Evolutionary conservation across 768 basidiomycete genomes (phyloP).

Genomic region (Lactifluus echinatus): DNA sequence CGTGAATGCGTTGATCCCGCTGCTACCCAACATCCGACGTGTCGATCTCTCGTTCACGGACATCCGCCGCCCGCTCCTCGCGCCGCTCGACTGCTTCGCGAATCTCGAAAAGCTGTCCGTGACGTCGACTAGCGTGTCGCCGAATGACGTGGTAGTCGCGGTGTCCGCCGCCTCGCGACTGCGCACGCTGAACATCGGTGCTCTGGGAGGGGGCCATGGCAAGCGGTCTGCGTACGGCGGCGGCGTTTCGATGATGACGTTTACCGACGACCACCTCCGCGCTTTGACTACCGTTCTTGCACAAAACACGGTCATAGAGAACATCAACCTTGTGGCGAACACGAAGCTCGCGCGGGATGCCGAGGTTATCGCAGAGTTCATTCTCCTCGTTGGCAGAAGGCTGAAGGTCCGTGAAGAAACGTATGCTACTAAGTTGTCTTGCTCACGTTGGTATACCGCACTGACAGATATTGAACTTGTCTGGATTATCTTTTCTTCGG

Average conservation of each 20-base stretch:
- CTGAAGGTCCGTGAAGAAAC: slow-evolving; percentile 13
- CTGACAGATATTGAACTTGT: slow-evolving; percentile 50
- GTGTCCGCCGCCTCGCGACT: slow-evolving; percentile 35
- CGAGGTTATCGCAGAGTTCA: slow-evolving; percentile 36
- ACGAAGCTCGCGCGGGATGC: slow-evolving; percentile 40
- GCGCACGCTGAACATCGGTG: slow-evolving; percentile 46
- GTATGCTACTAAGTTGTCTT: neutral
- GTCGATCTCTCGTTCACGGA: slow-evolving; percentile 61
- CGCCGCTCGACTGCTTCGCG: slow-evolving; percentile 8
- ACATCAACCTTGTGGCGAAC: slow-evolving; percentile 56
- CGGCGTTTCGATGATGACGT: slow-evolving; percentile 43
- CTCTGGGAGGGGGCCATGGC: slow-evolving; percentile 41
- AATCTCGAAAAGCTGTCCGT: slow-evolving; percentile 54
- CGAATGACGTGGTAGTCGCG: slow-evolving; percentile 33
- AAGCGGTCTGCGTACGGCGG: slow-evolving; percentile 28
- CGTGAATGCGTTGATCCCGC: slow-evolving; percentile 33
- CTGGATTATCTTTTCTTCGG: slow-evolving; percentile 41
- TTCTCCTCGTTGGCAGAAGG: slow-evolving; percentile 46
- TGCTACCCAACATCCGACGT: slow-evolving; percentile 43
- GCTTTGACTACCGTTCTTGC: slow-evolving; percentile 37
- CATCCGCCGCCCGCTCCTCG: slow-evolving; percentile 32
- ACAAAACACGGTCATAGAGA: slow-evolving; percentile 34
- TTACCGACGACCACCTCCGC: slow-evolving; percentile 43
- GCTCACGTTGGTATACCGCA: neutral
- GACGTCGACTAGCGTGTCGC: slow-evolving; percentile 43